Conservation (phyloP, 192 early-diverging fungal genomes). For the Funneliformis mosseae region DNA sequence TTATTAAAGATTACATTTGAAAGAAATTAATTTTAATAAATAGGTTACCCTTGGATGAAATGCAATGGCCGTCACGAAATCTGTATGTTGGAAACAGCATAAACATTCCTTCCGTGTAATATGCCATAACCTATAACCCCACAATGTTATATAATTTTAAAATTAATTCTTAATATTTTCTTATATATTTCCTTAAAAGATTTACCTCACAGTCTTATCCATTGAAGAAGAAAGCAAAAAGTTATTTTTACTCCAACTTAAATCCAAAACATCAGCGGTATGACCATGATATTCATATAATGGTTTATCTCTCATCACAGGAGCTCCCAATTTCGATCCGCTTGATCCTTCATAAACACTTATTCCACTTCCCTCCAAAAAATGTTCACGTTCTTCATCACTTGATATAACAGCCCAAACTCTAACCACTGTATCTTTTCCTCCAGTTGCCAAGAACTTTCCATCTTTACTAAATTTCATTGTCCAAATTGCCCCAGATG, state of each 20-base stretch:
- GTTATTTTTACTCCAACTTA: conserved; percentile 74
- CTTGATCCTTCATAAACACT: conserved; percentile 32
- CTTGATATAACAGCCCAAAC: conserved; percentile 59
- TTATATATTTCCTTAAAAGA: background rate
- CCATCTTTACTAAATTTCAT: conserved; percentile 81
- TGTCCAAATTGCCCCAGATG: conserved; percentile 63
- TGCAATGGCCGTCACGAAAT: conserved; percentile 74
- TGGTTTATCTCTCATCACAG: conserved; percentile 67
- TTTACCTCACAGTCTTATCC: conserved; percentile 75
- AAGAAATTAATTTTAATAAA: background rate
- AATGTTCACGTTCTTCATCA: conserved; percentile 35
- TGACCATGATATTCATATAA: conserved; percentile 77
- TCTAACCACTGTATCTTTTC: conserved; percentile 71
- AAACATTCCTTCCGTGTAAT: conserved; percentile 69
- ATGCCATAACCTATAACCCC: conserved; percentile 73
- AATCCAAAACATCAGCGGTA: conserved; percentile 66
- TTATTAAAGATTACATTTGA: background rate
- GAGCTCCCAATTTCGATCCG: conserved; percentile 34
- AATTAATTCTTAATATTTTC: background rate
- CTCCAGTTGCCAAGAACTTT: conserved; percentile 75
- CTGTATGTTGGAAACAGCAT: conserved; percentile 76
- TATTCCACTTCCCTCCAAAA: conserved; percentile 30
- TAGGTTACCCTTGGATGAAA: conserved; percentile 69
- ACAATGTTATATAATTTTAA: no score
- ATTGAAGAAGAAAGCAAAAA: conserved; percentile 81